phyloP scores from a whole-genome alignment of 495 filamentous ascomycete genomes.

The Venustampulla echinocandica region DNA sequence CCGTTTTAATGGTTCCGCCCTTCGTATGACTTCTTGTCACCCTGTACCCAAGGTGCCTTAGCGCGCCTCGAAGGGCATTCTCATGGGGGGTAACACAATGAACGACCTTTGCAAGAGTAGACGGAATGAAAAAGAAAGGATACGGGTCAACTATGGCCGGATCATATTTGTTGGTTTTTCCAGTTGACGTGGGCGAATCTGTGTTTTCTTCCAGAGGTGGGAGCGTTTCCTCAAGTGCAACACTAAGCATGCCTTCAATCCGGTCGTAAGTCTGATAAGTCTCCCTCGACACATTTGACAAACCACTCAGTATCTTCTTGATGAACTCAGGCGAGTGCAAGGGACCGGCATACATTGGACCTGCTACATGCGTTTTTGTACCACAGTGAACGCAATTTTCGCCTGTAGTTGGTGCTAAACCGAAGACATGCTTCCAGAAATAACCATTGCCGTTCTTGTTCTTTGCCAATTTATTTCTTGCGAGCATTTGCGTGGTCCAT shows the following conservation, averaged over 20 bases:
- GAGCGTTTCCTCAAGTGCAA: constrained; percentile 69
- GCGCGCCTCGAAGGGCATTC: constrained; percentile 66
- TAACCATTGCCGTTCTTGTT: constrained; percentile 59
- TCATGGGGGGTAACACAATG: constrained; percentile 69
- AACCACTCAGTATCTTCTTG: constrained; percentile 57
- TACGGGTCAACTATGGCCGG: constrained; percentile 53
- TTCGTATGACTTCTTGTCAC: constrained; percentile 79
- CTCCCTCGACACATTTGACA: constrained; percentile 50
- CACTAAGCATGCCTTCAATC: constrained; percentile 85
- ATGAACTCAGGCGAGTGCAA: constrained; percentile 80
- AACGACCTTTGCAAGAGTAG: constrained; percentile 58
- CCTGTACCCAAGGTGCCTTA: constrained; percentile 69
- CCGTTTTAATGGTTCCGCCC: constrained; percentile 79
- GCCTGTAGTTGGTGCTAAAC: constrained; percentile 54
- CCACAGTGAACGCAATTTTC: constrained; percentile 72
- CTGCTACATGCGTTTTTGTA: constrained; percentile 74
- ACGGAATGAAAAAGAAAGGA: constrained; percentile 83
- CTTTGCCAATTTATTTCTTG: constrained; percentile 48
- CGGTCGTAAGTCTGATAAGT: constrained; percentile 70
- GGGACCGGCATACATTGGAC: constrained; percentile 91
- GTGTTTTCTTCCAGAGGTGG: constrained; percentile 26
- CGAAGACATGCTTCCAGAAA: constrained; percentile 66
- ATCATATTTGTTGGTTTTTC: constrained; percentile 29
- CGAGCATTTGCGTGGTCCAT: constrained; percentile 71
- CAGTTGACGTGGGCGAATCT: constrained; percentile 16